Evolutionary conservation across 768 basidiomycete species (phyloP).

Genomic region (Mycena olivaceomarginata): DNA sequence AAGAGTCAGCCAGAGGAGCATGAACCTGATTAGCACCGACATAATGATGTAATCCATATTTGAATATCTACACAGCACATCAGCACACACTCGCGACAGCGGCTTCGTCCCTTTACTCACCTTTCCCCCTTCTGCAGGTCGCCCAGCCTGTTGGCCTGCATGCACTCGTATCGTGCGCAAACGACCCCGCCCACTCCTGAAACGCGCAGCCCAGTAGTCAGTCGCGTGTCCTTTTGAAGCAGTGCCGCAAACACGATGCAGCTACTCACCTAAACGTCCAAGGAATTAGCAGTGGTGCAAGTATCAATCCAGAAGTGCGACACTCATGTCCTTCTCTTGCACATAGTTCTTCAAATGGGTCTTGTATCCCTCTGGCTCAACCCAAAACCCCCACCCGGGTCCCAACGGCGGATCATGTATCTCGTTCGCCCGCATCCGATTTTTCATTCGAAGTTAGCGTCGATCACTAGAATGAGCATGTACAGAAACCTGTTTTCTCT

Average conservation of each 20-base stretch:
- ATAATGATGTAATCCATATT: slow-evolving; percentile 14
- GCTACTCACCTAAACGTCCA: too few species aligned
- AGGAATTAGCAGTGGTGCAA: too few species aligned
- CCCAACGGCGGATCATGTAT: slow-evolving; percentile 39
- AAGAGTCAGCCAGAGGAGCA: slow-evolving; percentile 37
- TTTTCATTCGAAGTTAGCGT: slow-evolving; percentile 26
- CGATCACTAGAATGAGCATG: slow-evolving; percentile 32
- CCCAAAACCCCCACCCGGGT: neutral
- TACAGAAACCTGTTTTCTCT: slow-evolving; percentile 28
- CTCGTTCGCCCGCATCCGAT: slow-evolving; percentile 26
- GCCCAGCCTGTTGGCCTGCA: too few species aligned
- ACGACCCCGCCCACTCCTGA: too few species aligned
- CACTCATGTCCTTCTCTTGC: slow-evolving; percentile 18
- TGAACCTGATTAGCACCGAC: neutral
- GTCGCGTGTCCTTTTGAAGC: too few species aligned
- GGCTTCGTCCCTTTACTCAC: too few species aligned
- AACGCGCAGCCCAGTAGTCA: slow-evolving; percentile 29
- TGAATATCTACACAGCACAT: neutral
- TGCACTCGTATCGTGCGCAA: too few species aligned
- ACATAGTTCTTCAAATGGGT: slow-evolving; percentile 16
- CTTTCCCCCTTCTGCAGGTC: too few species aligned
- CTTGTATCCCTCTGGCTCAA: slow-evolving; percentile 14
- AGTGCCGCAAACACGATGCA: too few species aligned
- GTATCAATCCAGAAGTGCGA: too few species aligned
- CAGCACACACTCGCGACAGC: too few species aligned